Evolutionary conservation across 306 rosid genomes (phyloP).

Genomic region (Albizia julibrissin): DNA sequence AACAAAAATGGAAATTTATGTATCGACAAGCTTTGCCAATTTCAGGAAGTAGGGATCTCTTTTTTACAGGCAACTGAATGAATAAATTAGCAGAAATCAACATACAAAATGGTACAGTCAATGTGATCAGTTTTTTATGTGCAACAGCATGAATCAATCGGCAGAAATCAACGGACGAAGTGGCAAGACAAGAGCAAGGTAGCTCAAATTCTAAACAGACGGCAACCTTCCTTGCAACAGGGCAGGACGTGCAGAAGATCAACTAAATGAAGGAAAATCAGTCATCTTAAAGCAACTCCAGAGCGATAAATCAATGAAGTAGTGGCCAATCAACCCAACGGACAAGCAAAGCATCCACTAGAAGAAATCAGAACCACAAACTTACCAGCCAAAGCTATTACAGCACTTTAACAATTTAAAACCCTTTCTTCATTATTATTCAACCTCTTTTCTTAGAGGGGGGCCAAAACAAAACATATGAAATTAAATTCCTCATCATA

Average conservation of each 20-base stretch:
- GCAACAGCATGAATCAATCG: neutral
- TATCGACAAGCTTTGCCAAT: slow-evolving; percentile 7
- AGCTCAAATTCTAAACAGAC: neutral
- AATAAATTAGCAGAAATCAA: neutral
- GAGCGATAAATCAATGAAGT: slow-evolving; percentile 27
- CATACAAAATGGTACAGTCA: slow-evolving; percentile 16
- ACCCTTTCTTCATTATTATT: slow-evolving; percentile 8
- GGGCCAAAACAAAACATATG: slow-evolving; percentile 6
- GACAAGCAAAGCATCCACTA: slow-evolving; percentile 26
- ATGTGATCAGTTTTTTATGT: neutral
- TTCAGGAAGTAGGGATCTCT: neutral
- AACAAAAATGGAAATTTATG: slow-evolving; percentile 1
- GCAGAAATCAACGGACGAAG: slow-evolving; percentile 6
- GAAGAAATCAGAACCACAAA: slow-evolving; percentile 29
- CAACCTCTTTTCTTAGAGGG: slow-evolving; percentile 4
- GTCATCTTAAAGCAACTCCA: slow-evolving; percentile 2
- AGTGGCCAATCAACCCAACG: slow-evolving; percentile 27
- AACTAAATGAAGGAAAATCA: slow-evolving; percentile 17
- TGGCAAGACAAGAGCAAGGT: slow-evolving; percentile 7
- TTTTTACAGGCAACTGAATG: neutral
- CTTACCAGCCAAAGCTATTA: slow-evolving; percentile 36
- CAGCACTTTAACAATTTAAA: slow-evolving; percentile 24
- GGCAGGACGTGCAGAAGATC: slow-evolving; percentile 18
- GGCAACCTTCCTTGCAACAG: slow-evolving; percentile 6
- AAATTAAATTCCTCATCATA: slow-evolving; percentile 24